Percentiles rank a stretch among this genome's conserved stretches.
These are phyloP conservation scores for Plasmodium knowlesi DNA, from an alignment of 169 alveolate genomes.

Conservation along the genomic window DNA sequence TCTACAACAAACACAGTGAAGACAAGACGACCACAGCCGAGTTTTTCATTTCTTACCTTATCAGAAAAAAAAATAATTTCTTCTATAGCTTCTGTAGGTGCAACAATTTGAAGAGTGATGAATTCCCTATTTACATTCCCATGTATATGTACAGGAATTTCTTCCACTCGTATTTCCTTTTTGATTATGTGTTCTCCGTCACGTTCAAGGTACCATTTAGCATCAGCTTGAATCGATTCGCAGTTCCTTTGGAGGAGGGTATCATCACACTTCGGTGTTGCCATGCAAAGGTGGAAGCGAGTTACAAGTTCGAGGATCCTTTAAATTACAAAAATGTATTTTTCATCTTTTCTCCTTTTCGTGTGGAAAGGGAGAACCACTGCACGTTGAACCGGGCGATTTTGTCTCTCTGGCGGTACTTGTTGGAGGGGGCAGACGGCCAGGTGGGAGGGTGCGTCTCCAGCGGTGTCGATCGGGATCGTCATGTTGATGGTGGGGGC, in stretches of 20 bases:
- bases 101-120: background rate
- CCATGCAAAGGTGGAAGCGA: background rate
- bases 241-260: background rate
- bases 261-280: background rate
- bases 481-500: background rate
- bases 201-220: constrained; percentile 1
- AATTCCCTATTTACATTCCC: constrained; percentile 43
- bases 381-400: constrained; percentile 1
- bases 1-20: constrained; percentile 54
- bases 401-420: background rate
- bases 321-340: constrained; percentile 7
- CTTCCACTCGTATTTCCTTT: constrained; percentile 12
- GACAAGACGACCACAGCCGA: constrained; percentile 30
- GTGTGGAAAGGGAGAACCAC: background rate
- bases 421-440: constrained; percentile 4
- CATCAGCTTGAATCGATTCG: background rate
- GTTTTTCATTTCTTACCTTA: constrained; percentile 38
- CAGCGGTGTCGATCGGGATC: background rate
- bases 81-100: constrained; percentile 28
- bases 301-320: background rate
- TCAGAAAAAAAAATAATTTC: constrained; percentile 16
- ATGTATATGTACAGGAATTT: constrained; percentile 26
- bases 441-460: background rate
- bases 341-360: background rate
- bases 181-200: constrained; percentile 26